These are phyloP conservation scores for Protomyces lactucae-debilis DNA, from an alignment of 1,139 yeast species.

Conservation along the genomic window DNA sequence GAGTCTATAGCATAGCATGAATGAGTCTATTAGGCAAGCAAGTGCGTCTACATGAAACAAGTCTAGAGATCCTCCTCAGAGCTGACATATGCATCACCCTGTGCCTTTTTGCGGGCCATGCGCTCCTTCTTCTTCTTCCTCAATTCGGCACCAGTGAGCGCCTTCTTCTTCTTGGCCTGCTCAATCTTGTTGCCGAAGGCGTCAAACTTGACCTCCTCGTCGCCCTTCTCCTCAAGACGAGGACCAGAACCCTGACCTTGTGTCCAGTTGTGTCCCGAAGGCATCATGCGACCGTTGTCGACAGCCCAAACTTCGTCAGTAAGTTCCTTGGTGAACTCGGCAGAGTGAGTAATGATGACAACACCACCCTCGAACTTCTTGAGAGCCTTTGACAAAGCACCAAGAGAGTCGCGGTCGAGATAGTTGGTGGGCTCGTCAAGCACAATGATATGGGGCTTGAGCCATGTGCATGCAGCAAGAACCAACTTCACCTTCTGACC, in stretches of 20 bases:
- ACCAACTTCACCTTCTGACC: slow-evolving; percentile 99
- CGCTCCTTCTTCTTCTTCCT: slow-evolving; percentile 99
- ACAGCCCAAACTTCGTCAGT: slow-evolving; percentile 99
- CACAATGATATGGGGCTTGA: slow-evolving; percentile 98
- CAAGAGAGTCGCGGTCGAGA: slow-evolving; percentile 98
- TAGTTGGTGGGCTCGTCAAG: slow-evolving; percentile 85
- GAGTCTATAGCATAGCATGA: too few species aligned
- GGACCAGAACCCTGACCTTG: slow-evolving; percentile 99
- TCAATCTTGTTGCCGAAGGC: slow-evolving; percentile 99
- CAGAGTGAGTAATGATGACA: slow-evolving; percentile 98
- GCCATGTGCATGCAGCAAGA: slow-evolving; percentile 99
- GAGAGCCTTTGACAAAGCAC: slow-evolving; percentile 98
- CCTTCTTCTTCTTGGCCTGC: slow-evolving; percentile 90
- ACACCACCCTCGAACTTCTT: slow-evolving; percentile 99
- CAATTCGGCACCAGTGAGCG: slow-evolving; percentile 97
- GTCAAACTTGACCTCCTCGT: slow-evolving; percentile 97
- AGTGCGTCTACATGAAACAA: too few species aligned
- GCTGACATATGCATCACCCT: slow-evolving; percentile 96
- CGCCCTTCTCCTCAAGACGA: slow-evolving; percentile 78
- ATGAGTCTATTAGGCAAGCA: too few species aligned
- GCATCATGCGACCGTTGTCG: slow-evolving; percentile 94
- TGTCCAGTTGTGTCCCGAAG: slow-evolving; percentile 99
- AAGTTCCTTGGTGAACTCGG: slow-evolving; percentile 98
- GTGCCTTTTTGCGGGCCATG: slow-evolving; percentile 97
- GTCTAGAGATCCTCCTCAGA: slow-evolving; percentile 65